phyloP scores from a whole-genome alignment of 495 filamentous ascomycete species.

The Hypoxylon lienhwacheense region DNA sequence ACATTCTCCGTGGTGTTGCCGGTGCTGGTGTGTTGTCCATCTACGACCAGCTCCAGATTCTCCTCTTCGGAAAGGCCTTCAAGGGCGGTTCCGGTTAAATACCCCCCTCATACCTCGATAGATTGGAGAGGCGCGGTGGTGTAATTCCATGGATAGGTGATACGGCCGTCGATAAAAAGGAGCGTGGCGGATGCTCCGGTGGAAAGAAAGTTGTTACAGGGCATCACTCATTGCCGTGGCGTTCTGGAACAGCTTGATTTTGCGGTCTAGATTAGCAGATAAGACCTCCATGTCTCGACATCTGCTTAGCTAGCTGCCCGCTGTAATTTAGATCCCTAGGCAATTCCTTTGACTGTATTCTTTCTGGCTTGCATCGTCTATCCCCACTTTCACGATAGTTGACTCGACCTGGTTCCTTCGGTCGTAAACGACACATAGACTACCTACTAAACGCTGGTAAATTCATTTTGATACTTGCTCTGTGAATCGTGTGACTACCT shows the following conservation, averaged over 20 bases:
- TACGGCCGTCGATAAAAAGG: slow-evolving; percentile 41
- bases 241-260: slow-evolving; percentile 49
- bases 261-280: slow-evolving; percentile 35
- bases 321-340: slow-evolving; percentile 66
- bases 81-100: slow-evolving; percentile 84
- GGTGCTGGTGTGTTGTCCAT: slow-evolving; percentile 99
- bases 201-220: slow-evolving; percentile 44
- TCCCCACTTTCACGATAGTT: slow-evolving; percentile 42
- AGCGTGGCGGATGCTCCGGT: slow-evolving; percentile 39
- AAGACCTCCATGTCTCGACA: slow-evolving; percentile 32
- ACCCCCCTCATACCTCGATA: slow-evolving; percentile 39
- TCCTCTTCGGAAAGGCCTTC: slow-evolving; percentile 99
- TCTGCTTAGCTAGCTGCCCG: slow-evolving; percentile 45
- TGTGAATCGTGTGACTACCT: slow-evolving; percentile 4
- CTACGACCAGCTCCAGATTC: slow-evolving; percentile 98
- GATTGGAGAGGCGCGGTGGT: slow-evolving; percentile 37
- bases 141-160: slow-evolving; percentile 39
- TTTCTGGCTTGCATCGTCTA: slow-evolving; percentile 45
- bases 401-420: slow-evolving; percentile 36
- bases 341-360: slow-evolving; percentile 60
- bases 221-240: slow-evolving; percentile 50
- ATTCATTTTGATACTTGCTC: slow-evolving; percentile 19
- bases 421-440: slow-evolving; percentile 52
- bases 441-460: slow-evolving; percentile 39
- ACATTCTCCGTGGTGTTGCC: slow-evolving; percentile 99